Evolutionary conservation across 2,329 filamentous ascomycete species (phyloP), one percentile per base, ranked within the genome.

Genomic region (Macrophomina tecta): DNA sequence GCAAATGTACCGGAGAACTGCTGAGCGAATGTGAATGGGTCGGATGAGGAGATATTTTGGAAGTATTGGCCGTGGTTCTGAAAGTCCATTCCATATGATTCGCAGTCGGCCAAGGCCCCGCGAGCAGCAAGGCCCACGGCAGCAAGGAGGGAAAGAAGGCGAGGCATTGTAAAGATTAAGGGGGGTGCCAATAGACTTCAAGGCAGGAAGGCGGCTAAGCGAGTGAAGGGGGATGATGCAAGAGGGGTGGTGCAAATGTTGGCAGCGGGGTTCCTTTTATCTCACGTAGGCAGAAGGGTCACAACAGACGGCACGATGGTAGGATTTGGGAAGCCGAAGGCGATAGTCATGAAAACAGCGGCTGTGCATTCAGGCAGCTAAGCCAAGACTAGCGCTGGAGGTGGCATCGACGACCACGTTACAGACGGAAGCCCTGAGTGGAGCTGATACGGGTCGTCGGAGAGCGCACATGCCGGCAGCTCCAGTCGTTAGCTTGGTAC

Each of bases 11-110:
- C 75, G 28, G 74, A 71, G 64, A 80, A 82, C 53, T 80, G 71
- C n/a, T 76, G 75, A 5, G 79, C 75, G 38, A 79, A 79, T 2
- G 79, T 80, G 69, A 81, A 81, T 9, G 71, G 71, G 6, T 77
- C 77, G n/a, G 69, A 71, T 0, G 78, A 80, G n/a, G 74, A 68
- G 12, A 70, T 72, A 68, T 81, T 81, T 68, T 81, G 79, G 69
- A 81, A 82, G 70, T 80, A 82, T 11, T 68, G 70, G 8, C 76
- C 77, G n/a, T 73, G 73, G 62, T 74, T 70, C 65, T 79, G 75
- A 65, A 80, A 82, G 69, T 82, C 79, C 67, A 75, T 73, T 63
- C 74, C 74, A 66, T 68, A 76, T 16, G 74, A 72, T 9, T 53
- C 16, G 64, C 72, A 73, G 42, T 60, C 52, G 9, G 69, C 69